Percentiles rank a stretch among this genome's conserved stretches.
phyloP scores from a whole-genome alignment of 441 rosid genomes.

The Pelargonium cotyledonis region DNA sequence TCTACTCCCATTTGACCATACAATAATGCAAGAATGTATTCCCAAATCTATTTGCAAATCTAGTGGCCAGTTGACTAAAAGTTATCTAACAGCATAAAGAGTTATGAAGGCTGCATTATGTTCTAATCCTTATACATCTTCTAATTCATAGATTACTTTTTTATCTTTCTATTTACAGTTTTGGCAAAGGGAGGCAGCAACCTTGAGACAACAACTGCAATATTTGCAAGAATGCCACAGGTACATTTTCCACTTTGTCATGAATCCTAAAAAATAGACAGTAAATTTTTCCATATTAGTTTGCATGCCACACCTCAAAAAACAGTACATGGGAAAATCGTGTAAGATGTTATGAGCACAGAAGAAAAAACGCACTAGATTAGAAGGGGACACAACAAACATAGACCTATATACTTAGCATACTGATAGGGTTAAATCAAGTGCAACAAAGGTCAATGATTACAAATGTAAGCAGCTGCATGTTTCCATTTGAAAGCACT shows the following conservation, averaged over 20 bases:
- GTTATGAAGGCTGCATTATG: not conserved
- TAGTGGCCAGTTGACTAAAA: not conserved
- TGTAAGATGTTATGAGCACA: too few relatives aligned
- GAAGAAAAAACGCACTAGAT: too few relatives aligned
- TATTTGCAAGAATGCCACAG: conserved; percentile 59
- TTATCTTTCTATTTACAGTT: conserved; percentile 30
- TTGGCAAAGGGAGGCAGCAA: conserved; percentile 72
- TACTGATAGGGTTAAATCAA: too few relatives aligned
- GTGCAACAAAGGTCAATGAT: too few relatives aligned
- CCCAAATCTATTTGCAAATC: not conserved
- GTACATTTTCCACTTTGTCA: conserved; percentile 26
- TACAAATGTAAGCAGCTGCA: too few relatives aligned
- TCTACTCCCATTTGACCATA: not conserved
- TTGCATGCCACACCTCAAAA: not conserved
- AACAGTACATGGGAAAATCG: not conserved
- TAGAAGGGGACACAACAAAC: not conserved
- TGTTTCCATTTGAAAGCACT: too few relatives aligned
- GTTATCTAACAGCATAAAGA: not conserved
- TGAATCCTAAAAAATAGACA: not conserved
- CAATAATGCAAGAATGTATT: not conserved
- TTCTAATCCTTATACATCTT: not conserved
- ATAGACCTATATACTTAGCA: not conserved
- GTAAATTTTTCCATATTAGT: not conserved
- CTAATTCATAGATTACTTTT: not conserved
- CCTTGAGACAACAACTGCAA: conserved; percentile 60